Conservation (phyloP, 83 land plant species). For the Picea abies region DNA sequence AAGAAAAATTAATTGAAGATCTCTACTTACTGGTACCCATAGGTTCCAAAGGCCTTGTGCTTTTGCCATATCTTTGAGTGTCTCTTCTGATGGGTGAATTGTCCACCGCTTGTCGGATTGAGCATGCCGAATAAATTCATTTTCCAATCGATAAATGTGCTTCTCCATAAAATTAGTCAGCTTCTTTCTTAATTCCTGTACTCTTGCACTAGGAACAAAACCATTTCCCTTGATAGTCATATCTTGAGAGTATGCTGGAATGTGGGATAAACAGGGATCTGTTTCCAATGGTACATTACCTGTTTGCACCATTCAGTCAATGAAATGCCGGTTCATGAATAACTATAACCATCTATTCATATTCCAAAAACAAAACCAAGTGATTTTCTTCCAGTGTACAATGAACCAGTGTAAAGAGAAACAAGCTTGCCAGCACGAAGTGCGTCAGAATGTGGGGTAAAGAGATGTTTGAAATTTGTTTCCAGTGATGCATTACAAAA, state of each 20-base stretch:
- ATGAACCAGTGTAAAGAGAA: background rate
- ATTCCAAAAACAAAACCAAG: background rate
- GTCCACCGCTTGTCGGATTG: slow-evolving; percentile 78
- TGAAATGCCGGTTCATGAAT: background rate
- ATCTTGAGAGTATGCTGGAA: slow-evolving; percentile 3
- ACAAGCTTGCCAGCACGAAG: background rate
- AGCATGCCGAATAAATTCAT: slow-evolving; percentile 64
- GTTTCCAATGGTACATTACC: slow-evolving; percentile 8
- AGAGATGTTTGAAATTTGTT: background rate
- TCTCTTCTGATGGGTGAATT: slow-evolving; percentile 90
- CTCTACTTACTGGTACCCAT: slow-evolving; percentile 79
- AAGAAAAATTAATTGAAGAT: background rate
- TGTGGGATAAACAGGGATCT: background rate
- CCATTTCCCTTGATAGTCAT: slow-evolving; percentile 28
- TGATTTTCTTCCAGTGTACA: background rate
- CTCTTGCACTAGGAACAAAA: slow-evolving; percentile 69
- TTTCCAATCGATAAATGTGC: slow-evolving; percentile 88
- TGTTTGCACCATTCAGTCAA: slow-evolving; percentile 6
- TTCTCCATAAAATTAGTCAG: slow-evolving; percentile 82
- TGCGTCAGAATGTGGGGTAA: background rate
- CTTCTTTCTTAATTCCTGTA: slow-evolving; percentile 57
- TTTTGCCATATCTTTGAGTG: slow-evolving; percentile 77
- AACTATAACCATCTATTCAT: background rate
- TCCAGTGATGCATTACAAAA: too few relatives aligned
- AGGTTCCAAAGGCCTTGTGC: slow-evolving; percentile 94